Evolutionary conservation across 805 yeast species (phyloP).

Genomic region (Starmerella davenportii): DNA sequence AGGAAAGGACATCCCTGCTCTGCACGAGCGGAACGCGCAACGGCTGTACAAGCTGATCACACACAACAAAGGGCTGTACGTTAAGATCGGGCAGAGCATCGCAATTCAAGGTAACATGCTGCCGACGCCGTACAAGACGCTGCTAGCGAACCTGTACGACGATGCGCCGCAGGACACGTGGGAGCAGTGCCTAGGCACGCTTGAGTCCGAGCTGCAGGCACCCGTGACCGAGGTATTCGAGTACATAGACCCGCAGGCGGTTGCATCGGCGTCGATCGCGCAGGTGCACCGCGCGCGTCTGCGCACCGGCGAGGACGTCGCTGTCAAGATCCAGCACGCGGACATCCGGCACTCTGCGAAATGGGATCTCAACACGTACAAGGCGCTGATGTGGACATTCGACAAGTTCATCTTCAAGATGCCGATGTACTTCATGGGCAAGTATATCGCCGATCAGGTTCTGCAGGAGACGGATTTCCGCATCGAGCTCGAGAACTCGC

Average conservation of each 20-base stretch:
- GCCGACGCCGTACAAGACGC: conserved; percentile 85
- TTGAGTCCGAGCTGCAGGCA: conserved; percentile 53
- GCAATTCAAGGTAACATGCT: conserved; percentile 79
- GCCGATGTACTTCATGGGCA: conserved; percentile 40
- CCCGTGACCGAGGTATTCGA: conserved; percentile 44
- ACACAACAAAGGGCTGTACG: conserved; percentile 57
- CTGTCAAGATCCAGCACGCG: conserved; percentile 80
- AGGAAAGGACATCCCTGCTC: conserved; percentile 29
- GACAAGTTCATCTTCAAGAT: conserved; percentile 39
- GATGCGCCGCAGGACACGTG: conserved; percentile 49
- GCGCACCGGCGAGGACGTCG: conserved; percentile 48
- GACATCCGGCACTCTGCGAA: conserved; percentile 42
- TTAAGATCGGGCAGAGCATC: conserved; percentile 87
- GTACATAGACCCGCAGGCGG: conserved; percentile 52
- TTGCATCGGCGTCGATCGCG: conserved; percentile 91
- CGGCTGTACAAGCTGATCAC: conserved; percentile 30
- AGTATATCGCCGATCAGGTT: conserved; percentile 40
- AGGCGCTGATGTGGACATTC: conserved; percentile 33
- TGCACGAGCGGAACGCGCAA: conserved; percentile 44
- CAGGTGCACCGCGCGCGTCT: conserved; percentile 77
- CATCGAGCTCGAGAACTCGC: conserved; percentile 38
- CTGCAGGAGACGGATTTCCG: conserved; percentile 44
- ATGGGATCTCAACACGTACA: conserved; percentile 45
- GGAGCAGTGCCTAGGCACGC: conserved; percentile 46
- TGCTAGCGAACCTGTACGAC: conserved; percentile 86